Evolutionary conservation across 78 protist genomes (phyloP).

Genomic region (Dictyostelium capitatum): DNA sequence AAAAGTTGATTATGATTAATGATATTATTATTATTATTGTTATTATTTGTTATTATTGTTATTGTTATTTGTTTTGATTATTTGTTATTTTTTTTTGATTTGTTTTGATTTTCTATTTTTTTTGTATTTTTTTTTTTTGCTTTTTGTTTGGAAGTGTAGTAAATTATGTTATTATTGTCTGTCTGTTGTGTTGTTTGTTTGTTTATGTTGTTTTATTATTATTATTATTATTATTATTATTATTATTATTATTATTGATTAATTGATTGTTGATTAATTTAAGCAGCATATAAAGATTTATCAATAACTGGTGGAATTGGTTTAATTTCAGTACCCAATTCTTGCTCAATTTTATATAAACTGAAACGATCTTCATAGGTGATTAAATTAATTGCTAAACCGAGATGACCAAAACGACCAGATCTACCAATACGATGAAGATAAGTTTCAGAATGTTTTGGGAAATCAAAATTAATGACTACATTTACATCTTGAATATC

Average conservation of each 20-base stretch:
- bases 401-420: slow-evolving; percentile 99
- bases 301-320: slow-evolving; percentile 97
- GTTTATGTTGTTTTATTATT: background rate
- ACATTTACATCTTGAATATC: slow-evolving; percentile 99
- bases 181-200: too few relatives aligned
- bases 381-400: slow-evolving; percentile 99
- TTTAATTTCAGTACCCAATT: slow-evolving; percentile 97
- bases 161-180: too few relatives aligned
- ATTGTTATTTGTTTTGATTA: background rate
- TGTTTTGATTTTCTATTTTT: background rate
- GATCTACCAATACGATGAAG: slow-evolving; percentile 99
- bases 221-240: background rate
- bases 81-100: background rate
- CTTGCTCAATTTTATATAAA: slow-evolving; percentile 96
- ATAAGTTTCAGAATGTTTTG: slow-evolving; percentile 97
- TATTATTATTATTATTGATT: background rate
- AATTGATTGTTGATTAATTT: background rate
- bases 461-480: slow-evolving; percentile 99
- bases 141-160: too few relatives aligned
- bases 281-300: slow-evolving; percentile 82
- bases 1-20: too few relatives aligned
- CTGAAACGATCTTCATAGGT: slow-evolving; percentile 96
- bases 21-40: too few relatives aligned
- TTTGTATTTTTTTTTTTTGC: background rate
- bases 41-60: too few relatives aligned